These are phyloP conservation scores for Lepidopterella palustris DNA, from an alignment of 495 filamentous ascomycete genomes.

Conservation along the genomic window DNA sequence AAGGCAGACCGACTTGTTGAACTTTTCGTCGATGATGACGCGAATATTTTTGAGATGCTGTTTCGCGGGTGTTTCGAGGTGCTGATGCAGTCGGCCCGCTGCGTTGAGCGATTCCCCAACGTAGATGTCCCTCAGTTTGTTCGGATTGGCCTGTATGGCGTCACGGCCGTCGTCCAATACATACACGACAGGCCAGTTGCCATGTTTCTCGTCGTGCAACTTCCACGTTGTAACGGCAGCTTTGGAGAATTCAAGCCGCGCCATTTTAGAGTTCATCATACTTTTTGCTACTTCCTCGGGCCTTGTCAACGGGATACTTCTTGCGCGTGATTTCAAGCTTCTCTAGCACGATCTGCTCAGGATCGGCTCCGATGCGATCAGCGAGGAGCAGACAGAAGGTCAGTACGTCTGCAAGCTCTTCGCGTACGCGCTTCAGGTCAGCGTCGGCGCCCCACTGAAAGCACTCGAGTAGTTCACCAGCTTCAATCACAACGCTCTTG, in stretches of 20 bases:
- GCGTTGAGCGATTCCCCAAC: constrained; percentile 21
- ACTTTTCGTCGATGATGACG: constrained; percentile 16
- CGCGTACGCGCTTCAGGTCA: constrained; percentile 14
- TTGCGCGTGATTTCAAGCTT: constrained; percentile 21
- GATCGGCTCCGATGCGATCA: constrained; percentile 14
- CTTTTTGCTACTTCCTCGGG: constrained; percentile 14
- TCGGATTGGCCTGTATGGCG: not conserved
- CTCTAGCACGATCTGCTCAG: constrained; percentile 16
- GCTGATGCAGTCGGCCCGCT: constrained; percentile 13
- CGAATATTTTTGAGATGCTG: constrained; percentile 19
- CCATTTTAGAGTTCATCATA: constrained; percentile 18
- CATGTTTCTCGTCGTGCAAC: constrained; percentile 13
- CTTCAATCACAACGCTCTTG: constrained; percentile 20
- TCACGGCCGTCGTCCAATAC: constrained; percentile 9
- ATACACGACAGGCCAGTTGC: constrained; percentile 18
- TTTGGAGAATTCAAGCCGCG: constrained; percentile 15
- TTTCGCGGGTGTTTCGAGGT: constrained; percentile 14
- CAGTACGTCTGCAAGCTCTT: constrained; percentile 23
- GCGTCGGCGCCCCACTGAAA: constrained; percentile 20
- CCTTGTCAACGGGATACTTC: constrained; percentile 22
- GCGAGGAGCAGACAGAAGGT: constrained; percentile 20
- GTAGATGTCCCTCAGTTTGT: constrained; percentile 12
- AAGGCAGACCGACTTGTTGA: constrained; percentile 21
- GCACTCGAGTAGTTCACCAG: constrained; percentile 18
- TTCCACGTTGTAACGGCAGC: constrained; percentile 11